Evolutionary conservation across 495 filamentous ascomycete species (phyloP).

Genomic region (Penicillium mononematosum): DNA sequence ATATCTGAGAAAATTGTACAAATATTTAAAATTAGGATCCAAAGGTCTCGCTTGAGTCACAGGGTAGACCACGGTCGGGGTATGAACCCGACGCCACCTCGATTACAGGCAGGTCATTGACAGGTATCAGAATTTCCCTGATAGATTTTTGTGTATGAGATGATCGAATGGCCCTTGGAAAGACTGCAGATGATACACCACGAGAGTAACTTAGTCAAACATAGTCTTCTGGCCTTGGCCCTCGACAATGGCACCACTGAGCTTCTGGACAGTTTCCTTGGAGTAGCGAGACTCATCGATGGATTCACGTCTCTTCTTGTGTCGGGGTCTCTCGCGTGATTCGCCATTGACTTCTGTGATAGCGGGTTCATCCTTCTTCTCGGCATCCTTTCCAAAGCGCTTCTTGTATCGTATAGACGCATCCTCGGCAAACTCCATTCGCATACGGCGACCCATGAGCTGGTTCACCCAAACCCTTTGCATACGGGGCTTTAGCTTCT

Average conservation of each 20-base stretch:
- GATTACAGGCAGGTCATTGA: slow-evolving; percentile 3
- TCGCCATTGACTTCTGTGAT: slow-evolving; percentile 25
- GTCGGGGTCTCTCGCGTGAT: slow-evolving; percentile 26
- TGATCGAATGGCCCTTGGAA: neutral
- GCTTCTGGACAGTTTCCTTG: slow-evolving; percentile 50
- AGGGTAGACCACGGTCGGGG: neutral
- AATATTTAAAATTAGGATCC: neutral
- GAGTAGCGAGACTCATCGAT: slow-evolving; percentile 42
- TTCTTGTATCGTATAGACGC: slow-evolving; percentile 84
- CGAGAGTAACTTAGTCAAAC: slow-evolving; percentile 57
- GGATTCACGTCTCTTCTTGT: slow-evolving; percentile 28
- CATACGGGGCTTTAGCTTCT: slow-evolving; percentile 56
- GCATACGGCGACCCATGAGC: slow-evolving; percentile 71
- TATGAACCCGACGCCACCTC: neutral
- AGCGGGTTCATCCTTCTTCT: slow-evolving; percentile 34
- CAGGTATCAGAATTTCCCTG: slow-evolving; percentile 2
- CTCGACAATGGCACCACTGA: slow-evolving; percentile 76
- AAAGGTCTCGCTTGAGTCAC: neutral
- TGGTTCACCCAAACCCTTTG: slow-evolving; percentile 80
- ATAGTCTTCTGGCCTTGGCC: slow-evolving; percentile 78
- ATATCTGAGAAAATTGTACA: neutral
- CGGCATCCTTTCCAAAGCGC: slow-evolving; percentile 73
- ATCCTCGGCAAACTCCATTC: slow-evolving; percentile 93
- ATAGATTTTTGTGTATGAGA: slow-evolving; percentile 2
- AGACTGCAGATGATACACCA: slow-evolving; percentile 1